These are phyloP conservation scores for Strobilomyces confusus DNA, from an alignment of 768 basidiomycete species.

Conservation along the genomic window DNA sequence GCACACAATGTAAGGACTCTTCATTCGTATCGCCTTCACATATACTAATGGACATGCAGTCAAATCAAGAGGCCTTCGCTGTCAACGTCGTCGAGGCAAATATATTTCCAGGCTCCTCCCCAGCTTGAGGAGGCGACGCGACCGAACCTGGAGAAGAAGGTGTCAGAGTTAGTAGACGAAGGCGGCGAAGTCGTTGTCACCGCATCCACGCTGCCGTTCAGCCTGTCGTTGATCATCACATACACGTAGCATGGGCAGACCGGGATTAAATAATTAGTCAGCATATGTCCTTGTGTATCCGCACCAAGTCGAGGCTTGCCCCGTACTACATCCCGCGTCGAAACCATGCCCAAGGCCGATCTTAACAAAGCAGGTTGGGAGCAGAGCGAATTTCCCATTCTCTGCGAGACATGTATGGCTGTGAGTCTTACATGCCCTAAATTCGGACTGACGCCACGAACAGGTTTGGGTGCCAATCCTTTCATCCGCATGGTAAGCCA, in stretches of 20 bases:
- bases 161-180: constrained; percentile 72
- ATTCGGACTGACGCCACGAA: constrained; percentile 4
- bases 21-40: not conserved
- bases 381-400: constrained; percentile 88
- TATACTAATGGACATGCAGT: constrained; percentile 40
- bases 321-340: not conserved
- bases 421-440: not conserved
- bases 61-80: constrained; percentile 97
- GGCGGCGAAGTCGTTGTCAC: constrained; percentile 86
- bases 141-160: constrained; percentile 85
- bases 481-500: constrained; percentile 87
- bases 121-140: constrained; percentile 86
- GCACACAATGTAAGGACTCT: constrained; percentile 76
- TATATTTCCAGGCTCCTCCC: constrained; percentile 93
- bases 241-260: constrained; percentile 38
- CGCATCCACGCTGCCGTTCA: constrained; percentile 86
- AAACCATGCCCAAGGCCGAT: constrained; percentile 75
- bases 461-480: constrained; percentile 84
- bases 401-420: constrained; percentile 84
- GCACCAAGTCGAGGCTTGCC: not conserved
- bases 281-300: constrained; percentile 13
- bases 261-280: constrained; percentile 28
- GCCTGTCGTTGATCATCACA: constrained; percentile 60
- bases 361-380: constrained; percentile 96
- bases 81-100: constrained; percentile 66